Percentiles rank a stretch among this genome's conserved stretches.
Evolutionary conservation across 768 basidiomycete genomes (phyloP).

Genomic region (Naematelia aurantialba): DNA sequence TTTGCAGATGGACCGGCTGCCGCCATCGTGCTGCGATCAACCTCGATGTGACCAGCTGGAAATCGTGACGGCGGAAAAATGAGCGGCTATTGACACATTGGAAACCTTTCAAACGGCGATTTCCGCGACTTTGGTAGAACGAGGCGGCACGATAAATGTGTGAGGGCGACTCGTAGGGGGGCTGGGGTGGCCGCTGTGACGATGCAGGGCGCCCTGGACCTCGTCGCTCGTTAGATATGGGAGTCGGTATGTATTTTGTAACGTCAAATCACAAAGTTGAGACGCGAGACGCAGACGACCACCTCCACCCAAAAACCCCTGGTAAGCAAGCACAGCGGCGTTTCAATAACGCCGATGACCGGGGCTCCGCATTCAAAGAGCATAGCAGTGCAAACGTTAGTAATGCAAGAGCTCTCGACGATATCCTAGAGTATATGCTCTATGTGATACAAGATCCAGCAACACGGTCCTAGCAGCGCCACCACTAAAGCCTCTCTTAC

Average conservation of each 20-base stretch:
- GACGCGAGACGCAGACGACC: background rate
- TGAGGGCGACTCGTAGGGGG: background rate
- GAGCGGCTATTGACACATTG: background rate
- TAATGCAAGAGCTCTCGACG: no score
- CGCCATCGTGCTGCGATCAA: conserved; percentile 12
- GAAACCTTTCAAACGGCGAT: background rate
- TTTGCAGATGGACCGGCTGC: conserved; percentile 6
- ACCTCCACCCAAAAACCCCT: background rate
- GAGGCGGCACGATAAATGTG: background rate
- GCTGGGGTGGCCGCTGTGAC: background rate
- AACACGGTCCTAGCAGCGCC: background rate
- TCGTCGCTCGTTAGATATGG: background rate
- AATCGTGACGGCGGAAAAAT: no score
- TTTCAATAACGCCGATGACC: background rate
- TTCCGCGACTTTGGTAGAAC: background rate
- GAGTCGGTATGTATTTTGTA: background rate
- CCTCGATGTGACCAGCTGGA: no score
- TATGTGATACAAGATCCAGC: background rate
- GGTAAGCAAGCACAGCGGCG: background rate
- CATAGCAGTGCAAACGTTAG: no score
- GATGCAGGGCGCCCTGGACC: background rate
- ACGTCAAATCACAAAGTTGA: background rate
- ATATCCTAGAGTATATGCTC: no score
- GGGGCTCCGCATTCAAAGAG: no score
- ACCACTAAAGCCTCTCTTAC: background rate